These are phyloP conservation scores for Catharanthus roseus DNA, from an alignment of 257 asterid genomes.

Conservation along the genomic window DNA sequence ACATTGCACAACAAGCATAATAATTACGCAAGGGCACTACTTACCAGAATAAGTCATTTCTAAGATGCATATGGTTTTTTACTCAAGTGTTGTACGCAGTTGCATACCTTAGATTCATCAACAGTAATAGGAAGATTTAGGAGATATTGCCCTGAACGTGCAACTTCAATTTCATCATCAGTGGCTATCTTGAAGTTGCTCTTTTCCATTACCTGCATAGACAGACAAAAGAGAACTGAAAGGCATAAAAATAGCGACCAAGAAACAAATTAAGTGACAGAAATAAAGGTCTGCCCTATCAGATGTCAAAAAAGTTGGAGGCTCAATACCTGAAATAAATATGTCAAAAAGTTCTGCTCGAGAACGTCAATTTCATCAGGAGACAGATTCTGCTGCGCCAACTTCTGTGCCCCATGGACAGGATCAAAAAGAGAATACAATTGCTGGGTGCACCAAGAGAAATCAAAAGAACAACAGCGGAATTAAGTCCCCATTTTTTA, in stretches of 20 bases:
- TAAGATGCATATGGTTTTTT: not conserved
- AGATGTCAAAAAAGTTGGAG: not conserved
- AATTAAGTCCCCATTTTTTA: not conserved
- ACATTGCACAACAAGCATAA: conserved; percentile 11
- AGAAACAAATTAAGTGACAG: not conserved
- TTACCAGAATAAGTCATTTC: not conserved
- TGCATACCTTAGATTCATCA: conserved; percentile 81
- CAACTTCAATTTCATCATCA: conserved; percentile 83
- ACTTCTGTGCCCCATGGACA: conserved; percentile 68
- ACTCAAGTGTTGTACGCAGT: not conserved
- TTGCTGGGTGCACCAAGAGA: conserved; percentile 57
- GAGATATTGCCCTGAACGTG: conserved; percentile 90
- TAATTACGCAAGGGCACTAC: not conserved
- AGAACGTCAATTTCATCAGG: conserved; percentile 67
- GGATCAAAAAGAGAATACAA: conserved; percentile 96
- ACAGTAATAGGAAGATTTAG: conserved; percentile 90
- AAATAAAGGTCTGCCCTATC: not conserved
- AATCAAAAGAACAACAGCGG: not conserved
- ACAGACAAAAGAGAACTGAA: conserved; percentile 13
- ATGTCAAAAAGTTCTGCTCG: conserved; percentile 82
- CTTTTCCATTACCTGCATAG: conserved; percentile 71
- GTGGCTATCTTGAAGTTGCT: conserved; percentile 90
- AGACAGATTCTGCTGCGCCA: conserved; percentile 86
- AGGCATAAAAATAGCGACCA: not conserved
- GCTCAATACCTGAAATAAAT: conserved; percentile 67